These are phyloP conservation scores for Blastomyces parvus DNA, from an alignment of 2,329 filamentous ascomycete genomes.

Conservation along the genomic window DNA sequence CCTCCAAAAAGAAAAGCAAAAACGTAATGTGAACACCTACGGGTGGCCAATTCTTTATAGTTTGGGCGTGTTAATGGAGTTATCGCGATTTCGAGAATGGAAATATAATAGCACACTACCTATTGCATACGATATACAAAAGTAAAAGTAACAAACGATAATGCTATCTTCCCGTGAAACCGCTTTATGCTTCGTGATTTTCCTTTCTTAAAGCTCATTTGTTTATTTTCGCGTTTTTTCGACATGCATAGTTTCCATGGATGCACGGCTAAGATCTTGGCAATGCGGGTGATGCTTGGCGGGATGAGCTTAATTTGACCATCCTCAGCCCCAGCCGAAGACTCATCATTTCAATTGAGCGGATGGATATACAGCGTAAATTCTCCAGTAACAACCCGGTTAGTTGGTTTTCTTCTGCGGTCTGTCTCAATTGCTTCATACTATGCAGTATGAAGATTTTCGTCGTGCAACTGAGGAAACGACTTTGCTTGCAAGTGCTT, in stretches of 20 bases:
- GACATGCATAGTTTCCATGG: no score
- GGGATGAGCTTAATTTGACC: constrained; percentile 5
- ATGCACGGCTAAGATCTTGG: neutral
- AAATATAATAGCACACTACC: neutral
- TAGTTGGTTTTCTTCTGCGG: neutral
- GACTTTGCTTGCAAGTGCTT: neutral
- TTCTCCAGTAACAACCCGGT: neutral
- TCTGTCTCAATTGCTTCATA: neutral
- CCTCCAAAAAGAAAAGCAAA: neutral
- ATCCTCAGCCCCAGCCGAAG: neutral
- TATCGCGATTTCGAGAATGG: neutral
- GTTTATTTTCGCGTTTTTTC: no score
- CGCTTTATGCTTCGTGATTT: neutral
- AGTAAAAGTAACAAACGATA: neutral
- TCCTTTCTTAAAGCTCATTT: no score
- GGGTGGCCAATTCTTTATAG: neutral
- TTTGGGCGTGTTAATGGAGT: neutral
- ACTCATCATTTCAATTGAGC: neutral
- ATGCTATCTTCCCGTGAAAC: neutral
- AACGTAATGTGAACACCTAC: neutral
- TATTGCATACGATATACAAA: neutral
- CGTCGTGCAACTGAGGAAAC: neutral
- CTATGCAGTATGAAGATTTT: neutral
- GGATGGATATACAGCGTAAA: neutral
- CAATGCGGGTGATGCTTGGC: neutral